A percentile compares a stretch with the other conserved stretches of the same genome.
Conservation (phyloP, 352 stramenopile species). For the Blastocystis sp. region DNA sequence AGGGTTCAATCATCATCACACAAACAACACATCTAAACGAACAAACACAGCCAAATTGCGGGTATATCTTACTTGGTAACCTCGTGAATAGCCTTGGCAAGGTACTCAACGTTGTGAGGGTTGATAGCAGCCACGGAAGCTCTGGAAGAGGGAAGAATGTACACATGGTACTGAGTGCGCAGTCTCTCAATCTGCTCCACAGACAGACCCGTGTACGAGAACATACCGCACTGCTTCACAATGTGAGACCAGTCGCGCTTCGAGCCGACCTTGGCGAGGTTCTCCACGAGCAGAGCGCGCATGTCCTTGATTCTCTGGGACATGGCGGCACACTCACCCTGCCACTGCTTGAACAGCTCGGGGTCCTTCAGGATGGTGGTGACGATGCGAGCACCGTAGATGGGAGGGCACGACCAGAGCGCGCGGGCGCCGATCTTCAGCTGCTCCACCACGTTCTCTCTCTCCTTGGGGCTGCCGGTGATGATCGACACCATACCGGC, state of each 20-base stretch:
- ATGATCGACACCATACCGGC: slow-evolving; percentile 93
- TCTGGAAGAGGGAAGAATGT: slow-evolving; percentile 92
- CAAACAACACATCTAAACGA: neutral
- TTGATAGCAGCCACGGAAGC: slow-evolving; percentile 93
- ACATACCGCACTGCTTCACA: slow-evolving; percentile 97
- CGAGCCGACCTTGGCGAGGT: slow-evolving; percentile 77
- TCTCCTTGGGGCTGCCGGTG: slow-evolving; percentile 75
- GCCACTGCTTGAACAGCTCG: slow-evolving; percentile 83
- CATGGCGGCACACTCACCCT: slow-evolving; percentile 88
- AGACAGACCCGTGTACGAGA: slow-evolving; percentile 93
- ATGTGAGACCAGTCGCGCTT: slow-evolving; percentile 87
- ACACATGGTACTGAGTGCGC: slow-evolving; percentile 92
- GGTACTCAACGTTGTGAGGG: slow-evolving; percentile 88
- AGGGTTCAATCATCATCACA: neutral
- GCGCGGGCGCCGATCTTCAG: slow-evolving; percentile 97
- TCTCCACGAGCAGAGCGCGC: slow-evolving; percentile 76
- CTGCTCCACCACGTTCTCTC: slow-evolving; percentile 84
- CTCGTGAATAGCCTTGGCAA: slow-evolving; percentile 84
- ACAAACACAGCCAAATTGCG: neutral
- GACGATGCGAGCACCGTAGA: slow-evolving; percentile 95
- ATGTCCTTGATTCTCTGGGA: slow-evolving; percentile 89
- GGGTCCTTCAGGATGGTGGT: slow-evolving; percentile 88
- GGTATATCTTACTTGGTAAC: slow-evolving; percentile 72
- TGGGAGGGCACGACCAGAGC: slow-evolving; percentile 97
- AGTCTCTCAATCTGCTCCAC: slow-evolving; percentile 87